A percentile compares a stretch with the other conserved stretches of the same genome.
Evolutionary conservation across 768 basidiomycete species (phyloP).

Genomic region (Mycena sanguinolenta): DNA sequence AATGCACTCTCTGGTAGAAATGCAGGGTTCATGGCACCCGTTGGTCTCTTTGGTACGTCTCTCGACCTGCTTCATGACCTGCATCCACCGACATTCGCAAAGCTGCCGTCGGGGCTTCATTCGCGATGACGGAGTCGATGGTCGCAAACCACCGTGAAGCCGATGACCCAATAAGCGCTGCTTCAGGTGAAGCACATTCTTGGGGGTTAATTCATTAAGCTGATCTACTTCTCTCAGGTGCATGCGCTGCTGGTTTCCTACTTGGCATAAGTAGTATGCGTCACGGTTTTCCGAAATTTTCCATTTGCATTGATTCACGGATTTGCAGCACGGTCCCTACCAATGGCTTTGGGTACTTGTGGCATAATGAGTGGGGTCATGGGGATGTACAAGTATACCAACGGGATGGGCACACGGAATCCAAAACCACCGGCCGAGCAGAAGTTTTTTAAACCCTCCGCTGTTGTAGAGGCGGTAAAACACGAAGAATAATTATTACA

Average conservation of each 20-base stretch:
- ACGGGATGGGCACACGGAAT: constrained; percentile 63
- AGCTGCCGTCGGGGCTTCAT: constrained; percentile 94
- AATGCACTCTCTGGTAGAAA: constrained; percentile 81
- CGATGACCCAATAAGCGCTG: constrained; percentile 86
- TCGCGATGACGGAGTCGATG: constrained; percentile 83
- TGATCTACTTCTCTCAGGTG: constrained; percentile 51
- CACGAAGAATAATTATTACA: constrained; percentile 17
- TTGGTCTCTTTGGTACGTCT: constrained; percentile 89
- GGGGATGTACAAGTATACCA: constrained; percentile 86
- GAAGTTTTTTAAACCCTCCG: constrained; percentile 86
- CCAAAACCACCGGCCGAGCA: constrained; percentile 61
- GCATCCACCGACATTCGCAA: constrained; percentile 22
- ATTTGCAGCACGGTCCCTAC: constrained; percentile 83
- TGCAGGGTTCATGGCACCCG: constrained; percentile 89
- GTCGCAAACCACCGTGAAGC: constrained; percentile 86
- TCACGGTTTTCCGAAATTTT: background rate
- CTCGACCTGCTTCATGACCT: constrained; percentile 4
- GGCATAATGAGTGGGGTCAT: constrained; percentile 82
- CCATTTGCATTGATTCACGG: constrained; percentile 14
- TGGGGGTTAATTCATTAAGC: background rate
- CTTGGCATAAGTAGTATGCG: constrained; percentile 85
- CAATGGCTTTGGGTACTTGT: constrained; percentile 85
- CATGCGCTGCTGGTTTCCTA: constrained; percentile 93
- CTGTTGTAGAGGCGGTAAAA: constrained; percentile 30
- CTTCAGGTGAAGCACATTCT: constrained; percentile 56